Conservation (phyloP, 352 stramenopile species). For the Globisporangium echinulatum region DNA sequence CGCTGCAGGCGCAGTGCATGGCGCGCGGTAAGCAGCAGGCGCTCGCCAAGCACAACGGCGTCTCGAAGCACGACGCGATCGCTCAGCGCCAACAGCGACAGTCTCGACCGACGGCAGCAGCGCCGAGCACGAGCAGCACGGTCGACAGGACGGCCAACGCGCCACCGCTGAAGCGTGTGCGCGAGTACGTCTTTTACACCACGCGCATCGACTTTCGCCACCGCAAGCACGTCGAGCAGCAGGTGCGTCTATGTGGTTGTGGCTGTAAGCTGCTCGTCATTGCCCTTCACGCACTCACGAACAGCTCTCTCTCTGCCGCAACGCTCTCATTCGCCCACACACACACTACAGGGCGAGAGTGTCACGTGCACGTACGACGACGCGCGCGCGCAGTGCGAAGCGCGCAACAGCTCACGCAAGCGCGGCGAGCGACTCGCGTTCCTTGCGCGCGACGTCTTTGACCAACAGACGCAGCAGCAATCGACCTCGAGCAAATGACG, state of each 20-base stretch:
- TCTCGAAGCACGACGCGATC: slow-evolving; percentile 37
- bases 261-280: too few species aligned
- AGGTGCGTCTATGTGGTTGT: slow-evolving; percentile 19
- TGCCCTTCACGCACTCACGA: too few species aligned
- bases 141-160: not conserved
- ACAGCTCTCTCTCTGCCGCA: slow-evolving; percentile 1
- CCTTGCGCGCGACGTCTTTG: slow-evolving; percentile 37
- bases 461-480: not conserved
- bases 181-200: slow-evolving; percentile 57
- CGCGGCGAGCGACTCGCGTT: slow-evolving; percentile 42
- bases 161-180: slow-evolving; percentile 4
- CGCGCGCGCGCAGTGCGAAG: slow-evolving; percentile 30
- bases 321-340: not conserved
- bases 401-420: slow-evolving; percentile 40
- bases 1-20: slow-evolving; percentile 42
- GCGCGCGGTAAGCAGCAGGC: slow-evolving; percentile 20
- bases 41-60: slow-evolving; percentile 27
- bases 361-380: slow-evolving; percentile 48
- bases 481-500: slow-evolving; percentile 9
- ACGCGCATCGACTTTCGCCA: slow-evolving; percentile 54
- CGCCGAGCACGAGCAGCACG: not conserved
- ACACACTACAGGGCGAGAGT: slow-evolving; percentile 24
- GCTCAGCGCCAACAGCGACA: slow-evolving; percentile 15
- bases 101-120: too few species aligned
- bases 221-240: slow-evolving; percentile 39